These are phyloP conservation scores for Diplodia corticola DNA, from an alignment of 2,329 filamentous ascomycete genomes.

Conservation along the genomic window DNA sequence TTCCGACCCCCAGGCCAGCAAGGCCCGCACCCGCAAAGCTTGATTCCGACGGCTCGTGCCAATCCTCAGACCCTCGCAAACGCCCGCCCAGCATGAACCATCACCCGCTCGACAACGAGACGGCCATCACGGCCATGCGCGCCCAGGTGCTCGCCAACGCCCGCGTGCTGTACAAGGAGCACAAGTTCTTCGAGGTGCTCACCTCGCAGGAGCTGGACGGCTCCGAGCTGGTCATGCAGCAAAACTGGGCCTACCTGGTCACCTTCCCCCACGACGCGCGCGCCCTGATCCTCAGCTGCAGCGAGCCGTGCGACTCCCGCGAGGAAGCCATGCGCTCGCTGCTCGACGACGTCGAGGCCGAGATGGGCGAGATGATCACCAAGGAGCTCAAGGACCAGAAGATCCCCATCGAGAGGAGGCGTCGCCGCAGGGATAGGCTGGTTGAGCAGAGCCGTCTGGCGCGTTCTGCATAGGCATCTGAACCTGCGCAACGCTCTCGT, in stretches of 20 bases:
- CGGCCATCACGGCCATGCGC: conserved; percentile 7
- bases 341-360: conserved; percentile 22
- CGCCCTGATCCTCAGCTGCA: conserved; percentile 21
- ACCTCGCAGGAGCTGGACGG: conserved; percentile 22
- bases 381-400: conserved; percentile 24
- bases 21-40: conserved; percentile 2
- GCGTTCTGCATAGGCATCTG: conserved; percentile 1
- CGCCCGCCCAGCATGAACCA: background rate
- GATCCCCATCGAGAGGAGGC: conserved; percentile 21
- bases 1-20: conserved; percentile 9
- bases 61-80: background rate
- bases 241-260: conserved; percentile 21
- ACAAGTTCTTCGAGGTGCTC: conserved; percentile 22
- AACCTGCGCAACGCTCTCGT: background rate
- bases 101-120: background rate
- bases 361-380: conserved; percentile 22
- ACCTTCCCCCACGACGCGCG: conserved; percentile 12
- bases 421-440: conserved; percentile 19
- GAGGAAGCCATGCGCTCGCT: conserved; percentile 22
- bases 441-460: conserved; percentile 22
- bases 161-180: conserved; percentile 18
- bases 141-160: conserved; percentile 21
- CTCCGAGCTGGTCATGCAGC: conserved; percentile 22
- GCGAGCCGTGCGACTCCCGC: conserved; percentile 19
- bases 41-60: background rate